These are phyloP conservation scores for Cryphonectria japonica DNA, from an alignment of 2,329 filamentous ascomycete genomes.

Conservation along the genomic window DNA sequence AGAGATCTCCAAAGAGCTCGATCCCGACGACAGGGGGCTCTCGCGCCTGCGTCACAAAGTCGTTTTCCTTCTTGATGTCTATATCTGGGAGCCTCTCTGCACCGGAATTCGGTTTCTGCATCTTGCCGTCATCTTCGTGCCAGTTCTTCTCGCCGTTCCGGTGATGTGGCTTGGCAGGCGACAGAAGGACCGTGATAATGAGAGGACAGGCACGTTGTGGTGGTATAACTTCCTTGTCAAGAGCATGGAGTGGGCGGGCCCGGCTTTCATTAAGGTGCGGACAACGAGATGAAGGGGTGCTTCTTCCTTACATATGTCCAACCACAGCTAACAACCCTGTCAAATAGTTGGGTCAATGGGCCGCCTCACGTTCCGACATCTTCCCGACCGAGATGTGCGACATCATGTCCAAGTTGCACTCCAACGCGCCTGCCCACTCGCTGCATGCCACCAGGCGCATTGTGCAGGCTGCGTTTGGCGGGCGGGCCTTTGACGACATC, in stretches of 20 bases:
- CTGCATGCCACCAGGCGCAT: conserved; percentile 77
- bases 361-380: conserved; percentile 92
- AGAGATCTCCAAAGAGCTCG: conserved; percentile 74
- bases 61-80: conserved; percentile 70
- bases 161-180: conserved; percentile 77
- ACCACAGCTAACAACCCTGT: background rate
- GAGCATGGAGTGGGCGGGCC: conserved; percentile 90
- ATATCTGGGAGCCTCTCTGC: conserved; percentile 82
- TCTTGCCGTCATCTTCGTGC: conserved; percentile 85
- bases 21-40: conserved; percentile 63
- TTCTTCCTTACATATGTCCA: background rate
- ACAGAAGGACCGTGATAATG: conserved; percentile 67
- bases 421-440: conserved; percentile 90
- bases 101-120: conserved; percentile 89
- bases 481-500: conserved; percentile 81
- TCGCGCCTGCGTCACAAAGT: conserved; percentile 61
- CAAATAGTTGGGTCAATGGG: conserved; percentile 89
- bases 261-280: conserved; percentile 91
- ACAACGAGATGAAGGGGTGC: background rate
- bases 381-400: conserved; percentile 92
- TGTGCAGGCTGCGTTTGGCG: conserved; percentile 80
- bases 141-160: conserved; percentile 81
- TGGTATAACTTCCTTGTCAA: conserved; percentile 91
- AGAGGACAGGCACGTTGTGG: conserved; percentile 83
- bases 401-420: conserved; percentile 93